A percentile compares a stretch with the other conserved stretches of the same genome.
Conservation (phyloP, 2,329 filamentous ascomycete species). For the Stenocarpella maydis region DNA sequence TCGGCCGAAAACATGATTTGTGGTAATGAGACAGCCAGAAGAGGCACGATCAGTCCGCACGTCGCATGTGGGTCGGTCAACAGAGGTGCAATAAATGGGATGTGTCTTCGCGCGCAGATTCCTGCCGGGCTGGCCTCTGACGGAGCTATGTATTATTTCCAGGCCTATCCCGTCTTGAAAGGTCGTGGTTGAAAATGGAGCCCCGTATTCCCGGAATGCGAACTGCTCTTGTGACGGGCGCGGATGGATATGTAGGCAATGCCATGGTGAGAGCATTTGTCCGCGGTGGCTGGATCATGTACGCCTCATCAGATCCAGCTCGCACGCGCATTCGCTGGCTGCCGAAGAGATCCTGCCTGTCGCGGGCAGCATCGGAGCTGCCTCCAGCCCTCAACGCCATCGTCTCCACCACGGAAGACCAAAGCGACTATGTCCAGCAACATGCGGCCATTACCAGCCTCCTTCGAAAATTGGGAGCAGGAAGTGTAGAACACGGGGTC, state of each 20-base stretch:
- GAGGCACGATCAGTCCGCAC: neutral
- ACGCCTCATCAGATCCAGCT: slow-evolving; percentile 50
- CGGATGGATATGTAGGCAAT: slow-evolving; percentile 58
- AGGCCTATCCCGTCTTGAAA: neutral
- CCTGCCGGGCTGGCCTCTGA: neutral
- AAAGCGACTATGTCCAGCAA: slow-evolving; percentile 50
- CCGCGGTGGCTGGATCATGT: slow-evolving; percentile 53
- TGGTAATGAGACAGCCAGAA: neutral
- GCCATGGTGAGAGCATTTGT: slow-evolving; percentile 55
- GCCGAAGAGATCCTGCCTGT: slow-evolving; percentile 51
- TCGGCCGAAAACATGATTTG: slow-evolving; percentile 2
- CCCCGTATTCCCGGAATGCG: slow-evolving; percentile 12
- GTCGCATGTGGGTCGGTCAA: neutral
- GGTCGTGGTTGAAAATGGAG: neutral
- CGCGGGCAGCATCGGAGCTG: slow-evolving; percentile 48
- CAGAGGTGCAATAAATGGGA: neutral
- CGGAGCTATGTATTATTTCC: neutral
- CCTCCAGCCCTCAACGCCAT: slow-evolving; percentile 50
- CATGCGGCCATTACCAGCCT: slow-evolving; percentile 48
- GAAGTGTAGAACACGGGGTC: slow-evolving; percentile 45
- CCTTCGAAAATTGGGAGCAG: slow-evolving; percentile 45
- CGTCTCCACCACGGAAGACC: slow-evolving; percentile 52
- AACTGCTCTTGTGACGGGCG: slow-evolving; percentile 55
- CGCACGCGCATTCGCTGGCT: slow-evolving; percentile 43
- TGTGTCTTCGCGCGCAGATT: neutral